These are phyloP conservation scores for Phytophthora pluvialis DNA, from an alignment of 352 stramenopile species.

Conservation along the genomic window DNA sequence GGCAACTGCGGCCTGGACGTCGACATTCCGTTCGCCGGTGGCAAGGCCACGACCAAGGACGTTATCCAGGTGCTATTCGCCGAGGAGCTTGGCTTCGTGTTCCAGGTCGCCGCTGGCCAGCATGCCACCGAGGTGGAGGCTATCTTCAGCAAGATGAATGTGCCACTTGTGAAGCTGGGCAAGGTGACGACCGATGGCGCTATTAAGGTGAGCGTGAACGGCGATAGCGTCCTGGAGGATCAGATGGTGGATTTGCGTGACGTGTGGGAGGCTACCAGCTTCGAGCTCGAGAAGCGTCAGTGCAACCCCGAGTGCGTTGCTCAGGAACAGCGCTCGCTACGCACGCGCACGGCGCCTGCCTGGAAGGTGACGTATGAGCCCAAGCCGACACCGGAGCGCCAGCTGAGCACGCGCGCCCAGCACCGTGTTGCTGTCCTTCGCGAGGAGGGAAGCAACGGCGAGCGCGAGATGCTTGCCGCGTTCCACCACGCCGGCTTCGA, in stretches of 20 bases:
- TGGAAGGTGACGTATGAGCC: conserved; percentile 93
- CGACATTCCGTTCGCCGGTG: conserved; percentile 71
- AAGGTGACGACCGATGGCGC: conserved; percentile 85
- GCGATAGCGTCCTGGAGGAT: conserved; percentile 74
- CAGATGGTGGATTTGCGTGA: conserved; percentile 91
- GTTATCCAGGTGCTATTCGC: conserved; percentile 92
- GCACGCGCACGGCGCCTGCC: conserved; percentile 80
- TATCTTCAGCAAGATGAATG: conserved; percentile 82
- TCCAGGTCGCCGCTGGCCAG: conserved; percentile 91
- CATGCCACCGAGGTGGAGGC: conserved; percentile 77
- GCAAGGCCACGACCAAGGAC: conserved; percentile 58
- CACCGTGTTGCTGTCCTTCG: conserved; percentile 97
- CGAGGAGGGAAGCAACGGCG: conserved; percentile 99
- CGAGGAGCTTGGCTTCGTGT: conserved; percentile 97
- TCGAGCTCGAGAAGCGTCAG: conserved; percentile 98
- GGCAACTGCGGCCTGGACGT: conserved; percentile 97
- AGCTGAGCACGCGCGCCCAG: conserved; percentile 82
- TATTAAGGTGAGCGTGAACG: conserved; percentile 92
- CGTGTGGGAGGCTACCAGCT: conserved; percentile 99
- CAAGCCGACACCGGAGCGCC: conserved; percentile 77
- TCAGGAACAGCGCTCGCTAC: conserved; percentile 93
- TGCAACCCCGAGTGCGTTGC: conserved; percentile 96
- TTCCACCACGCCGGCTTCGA: conserved; percentile 98
- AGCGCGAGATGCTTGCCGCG: conserved; percentile 98
- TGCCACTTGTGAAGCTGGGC: conserved; percentile 92